Conservation (phyloP, 306 rosid species). For the Chamaecrista fasciculata region DNA sequence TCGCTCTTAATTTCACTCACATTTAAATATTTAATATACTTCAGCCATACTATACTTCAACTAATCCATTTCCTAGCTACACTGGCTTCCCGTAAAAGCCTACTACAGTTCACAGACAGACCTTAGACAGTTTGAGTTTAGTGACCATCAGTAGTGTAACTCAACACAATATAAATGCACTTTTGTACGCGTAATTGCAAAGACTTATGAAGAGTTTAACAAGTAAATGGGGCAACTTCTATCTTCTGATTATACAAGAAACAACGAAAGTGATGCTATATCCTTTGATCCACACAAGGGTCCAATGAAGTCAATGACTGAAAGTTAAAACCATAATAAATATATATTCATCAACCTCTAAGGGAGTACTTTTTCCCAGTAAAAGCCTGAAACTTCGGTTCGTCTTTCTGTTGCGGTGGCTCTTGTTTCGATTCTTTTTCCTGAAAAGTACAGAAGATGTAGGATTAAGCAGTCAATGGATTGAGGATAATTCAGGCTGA, state of each 20-base stretch:
- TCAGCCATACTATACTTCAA: too few relatives aligned
- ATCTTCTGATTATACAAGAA: constrained; percentile 33
- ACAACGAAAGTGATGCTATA: constrained; percentile 31
- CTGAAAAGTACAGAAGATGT: constrained; percentile 35
- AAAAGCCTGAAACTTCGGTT: constrained; percentile 76
- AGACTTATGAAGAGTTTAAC: constrained; percentile 22
- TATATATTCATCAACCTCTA: constrained; percentile 59
- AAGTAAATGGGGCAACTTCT: constrained; percentile 21
- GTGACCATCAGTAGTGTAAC: neutral
- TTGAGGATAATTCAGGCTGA: neutral
- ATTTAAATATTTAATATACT: too few relatives aligned
- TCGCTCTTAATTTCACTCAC: too few relatives aligned
- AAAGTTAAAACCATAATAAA: constrained; percentile 10
- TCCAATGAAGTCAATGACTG: constrained; percentile 25
- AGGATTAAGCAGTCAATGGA: constrained; percentile 18
- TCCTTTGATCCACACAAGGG: constrained; percentile 32
- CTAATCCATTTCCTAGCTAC: too few relatives aligned
- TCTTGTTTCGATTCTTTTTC: constrained; percentile 74
- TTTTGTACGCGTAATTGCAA: neutral
- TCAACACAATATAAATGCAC: neutral
- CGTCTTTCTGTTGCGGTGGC: constrained; percentile 60
- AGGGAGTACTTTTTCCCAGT: constrained; percentile 86
- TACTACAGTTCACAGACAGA: too few relatives aligned
- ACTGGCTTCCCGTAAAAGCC: too few relatives aligned
- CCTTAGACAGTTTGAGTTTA: too few relatives aligned